These are phyloP conservation scores for Fusarium multiceps DNA, from an alignment of 2,329 filamentous ascomycete species.

Conservation along the genomic window DNA sequence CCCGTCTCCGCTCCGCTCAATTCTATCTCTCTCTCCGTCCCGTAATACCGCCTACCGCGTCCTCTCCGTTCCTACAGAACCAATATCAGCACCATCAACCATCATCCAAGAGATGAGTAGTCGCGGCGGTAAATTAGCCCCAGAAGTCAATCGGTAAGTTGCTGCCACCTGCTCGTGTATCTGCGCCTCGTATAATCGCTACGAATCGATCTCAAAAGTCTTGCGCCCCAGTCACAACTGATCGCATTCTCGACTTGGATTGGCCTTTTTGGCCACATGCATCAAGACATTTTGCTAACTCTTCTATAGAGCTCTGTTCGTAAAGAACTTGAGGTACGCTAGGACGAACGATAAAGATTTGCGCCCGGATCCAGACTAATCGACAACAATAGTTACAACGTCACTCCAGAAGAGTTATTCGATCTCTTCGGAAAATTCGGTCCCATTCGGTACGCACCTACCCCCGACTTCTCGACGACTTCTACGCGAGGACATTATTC, in stretches of 20 bases:
- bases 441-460: conserved; percentile 80
- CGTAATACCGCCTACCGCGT: conserved; percentile 43
- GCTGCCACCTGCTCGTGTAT: neutral
- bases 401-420: conserved; percentile 96
- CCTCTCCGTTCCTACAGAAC: conserved; percentile 47
- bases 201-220: conserved; percentile 25
- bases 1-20: conserved; percentile 48
- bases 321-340: conserved; percentile 96
- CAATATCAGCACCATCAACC: conserved; percentile 47
- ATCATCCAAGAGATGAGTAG: conserved; percentile 88
- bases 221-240: conserved; percentile 21
- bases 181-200: conserved; percentile 9
- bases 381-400: conserved; percentile 90
- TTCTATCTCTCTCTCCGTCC: conserved; percentile 44
- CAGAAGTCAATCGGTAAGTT: conserved; percentile 94
- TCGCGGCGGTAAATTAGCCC: conserved; percentile 96
- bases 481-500: conserved; percentile 7
- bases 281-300: conserved; percentile 48
- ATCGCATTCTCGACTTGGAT: conserved; percentile 18
- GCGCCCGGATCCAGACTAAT: conserved; percentile 51
- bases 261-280: neutral
- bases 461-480: conserved; percentile 22
- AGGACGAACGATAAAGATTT: conserved; percentile 11
- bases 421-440: conserved; percentile 99
- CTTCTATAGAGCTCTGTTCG: conserved; percentile 89